Conservation (phyloP, 192 early-diverging fungal genomes). For the Coemansia sp. region DNA sequence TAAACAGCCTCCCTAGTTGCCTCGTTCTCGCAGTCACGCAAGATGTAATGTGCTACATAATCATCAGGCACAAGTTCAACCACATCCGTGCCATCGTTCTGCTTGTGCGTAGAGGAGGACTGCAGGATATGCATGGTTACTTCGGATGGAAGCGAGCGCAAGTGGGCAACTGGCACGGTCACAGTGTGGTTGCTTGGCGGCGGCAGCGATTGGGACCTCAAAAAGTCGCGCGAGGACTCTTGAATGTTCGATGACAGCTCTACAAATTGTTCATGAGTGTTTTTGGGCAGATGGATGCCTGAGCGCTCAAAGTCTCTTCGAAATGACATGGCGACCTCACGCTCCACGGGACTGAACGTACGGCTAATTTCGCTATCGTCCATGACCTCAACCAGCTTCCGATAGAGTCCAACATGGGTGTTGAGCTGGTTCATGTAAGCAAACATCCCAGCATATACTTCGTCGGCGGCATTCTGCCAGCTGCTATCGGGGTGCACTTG, state of each 20-base stretch:
- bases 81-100: slow-evolving; percentile 25
- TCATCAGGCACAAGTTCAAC: slow-evolving; percentile 28
- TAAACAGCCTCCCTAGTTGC: slow-evolving; percentile 68
- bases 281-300: slow-evolving; percentile 78
- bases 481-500: slow-evolving; percentile 78
- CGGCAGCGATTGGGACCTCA: slow-evolving; percentile 35
- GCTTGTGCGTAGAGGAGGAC: slow-evolving; percentile 15
- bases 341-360: slow-evolving; percentile 65
- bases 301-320: slow-evolving; percentile 91
- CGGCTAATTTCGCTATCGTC: slow-evolving; percentile 54
- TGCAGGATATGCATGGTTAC: slow-evolving; percentile 54
- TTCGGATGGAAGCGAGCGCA: slow-evolving; percentile 58
- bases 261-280: slow-evolving; percentile 69
- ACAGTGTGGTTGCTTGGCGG: slow-evolving; percentile 6
- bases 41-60: slow-evolving; percentile 34
- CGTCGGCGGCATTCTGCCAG: slow-evolving; percentile 71
- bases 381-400: slow-evolving; percentile 67
- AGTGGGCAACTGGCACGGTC: slow-evolving; percentile 36
- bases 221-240: slow-evolving; percentile 69
- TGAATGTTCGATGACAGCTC: slow-evolving; percentile 79
- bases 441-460: slow-evolving; percentile 68
- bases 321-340: slow-evolving; percentile 73
- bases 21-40: slow-evolving; percentile 57
- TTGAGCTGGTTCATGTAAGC: slow-evolving; percentile 90
- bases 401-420: slow-evolving; percentile 80